Conservation (phyloP, 306 rosid genomes). For the Senna siamea region DNA sequence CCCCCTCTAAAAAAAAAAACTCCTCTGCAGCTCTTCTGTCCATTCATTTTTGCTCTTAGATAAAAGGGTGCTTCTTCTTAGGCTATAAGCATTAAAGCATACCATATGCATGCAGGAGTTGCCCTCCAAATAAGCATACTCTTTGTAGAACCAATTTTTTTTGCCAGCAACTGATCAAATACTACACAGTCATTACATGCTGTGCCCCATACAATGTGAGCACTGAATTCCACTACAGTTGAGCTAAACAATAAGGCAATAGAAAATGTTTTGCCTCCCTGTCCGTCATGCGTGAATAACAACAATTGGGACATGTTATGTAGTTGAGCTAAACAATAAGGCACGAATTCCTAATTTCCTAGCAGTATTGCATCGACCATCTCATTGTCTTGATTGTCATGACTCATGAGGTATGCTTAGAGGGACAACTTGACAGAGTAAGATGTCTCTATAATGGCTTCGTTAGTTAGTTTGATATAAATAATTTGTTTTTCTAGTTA, state of each 20-base stretch:
- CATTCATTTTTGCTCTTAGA: slow-evolving; percentile 24
- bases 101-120: slow-evolving; percentile 19
- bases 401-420: slow-evolving; percentile 1
- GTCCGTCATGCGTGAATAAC: slow-evolving; percentile 28
- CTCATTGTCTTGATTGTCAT: slow-evolving; percentile 27
- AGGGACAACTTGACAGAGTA: not conserved
- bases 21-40: slow-evolving; percentile 28
- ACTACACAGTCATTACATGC: too few relatives aligned
- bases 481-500: slow-evolving; percentile 12
- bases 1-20: not conserved
- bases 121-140: too few relatives aligned
- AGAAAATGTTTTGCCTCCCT: too few relatives aligned
- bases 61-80: slow-evolving; percentile 24
- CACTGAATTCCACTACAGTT: too few relatives aligned
- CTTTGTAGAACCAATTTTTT: too few relatives aligned
- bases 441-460: slow-evolving; percentile 16
- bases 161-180: too few relatives aligned
- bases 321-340: not conserved
- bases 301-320: slow-evolving; percentile 30
- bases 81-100: too few relatives aligned
- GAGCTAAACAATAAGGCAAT: too few relatives aligned
- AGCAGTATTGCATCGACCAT: slow-evolving; percentile 9
- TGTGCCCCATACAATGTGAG: too few relatives aligned
- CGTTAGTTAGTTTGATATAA: slow-evolving; percentile 5
- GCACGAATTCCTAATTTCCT: slow-evolving; percentile 17